Evolutionary conservation across 306 rosid genomes (phyloP).

Genomic region (Cyamopsis tetragonoloba): DNA sequence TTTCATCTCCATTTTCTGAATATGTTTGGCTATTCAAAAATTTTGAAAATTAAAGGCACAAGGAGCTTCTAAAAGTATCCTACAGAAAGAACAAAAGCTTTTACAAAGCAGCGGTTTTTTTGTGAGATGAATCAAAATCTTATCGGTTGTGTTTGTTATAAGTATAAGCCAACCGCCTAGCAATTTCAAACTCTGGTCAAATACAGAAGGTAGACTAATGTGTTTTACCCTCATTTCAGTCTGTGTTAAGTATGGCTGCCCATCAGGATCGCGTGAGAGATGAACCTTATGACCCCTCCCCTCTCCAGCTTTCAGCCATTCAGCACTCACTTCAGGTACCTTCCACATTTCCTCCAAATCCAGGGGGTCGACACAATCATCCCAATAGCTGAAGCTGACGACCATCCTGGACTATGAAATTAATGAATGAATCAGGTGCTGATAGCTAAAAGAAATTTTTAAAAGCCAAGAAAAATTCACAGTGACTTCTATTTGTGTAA

Average conservation of each 20-base stretch:
- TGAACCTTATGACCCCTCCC: conserved; percentile 60
- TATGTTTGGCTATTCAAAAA: not conserved
- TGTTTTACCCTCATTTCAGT: conserved; percentile 82
- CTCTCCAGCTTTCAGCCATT: conserved; percentile 90
- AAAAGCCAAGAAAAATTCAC: not conserved
- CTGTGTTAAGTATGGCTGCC: conserved; percentile 80
- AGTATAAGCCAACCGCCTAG: conserved; percentile 2
- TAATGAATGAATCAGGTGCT: not conserved
- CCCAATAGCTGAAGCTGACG: conserved; percentile 59
- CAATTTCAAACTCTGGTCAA: not conserved
- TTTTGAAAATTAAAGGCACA: not conserved
- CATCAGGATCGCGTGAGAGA: conserved; percentile 92
- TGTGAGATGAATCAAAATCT: not conserved
- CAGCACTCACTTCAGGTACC: conserved; percentile 53
- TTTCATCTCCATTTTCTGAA: not conserved
- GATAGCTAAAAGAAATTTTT: not conserved
- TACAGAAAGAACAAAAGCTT: not conserved
- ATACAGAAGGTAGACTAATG: not conserved
- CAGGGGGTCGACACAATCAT: conserved; percentile 59
- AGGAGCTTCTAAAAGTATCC: not conserved
- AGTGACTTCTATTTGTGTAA: not conserved
- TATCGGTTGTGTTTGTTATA: not conserved
- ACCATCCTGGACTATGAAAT: conserved; percentile 47
- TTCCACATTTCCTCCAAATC: conserved; percentile 89
- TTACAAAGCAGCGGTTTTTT: not conserved